Evolutionary conservation across 176 grass and related monocot species (phyloP).

Genomic region (Tillandsia fasciculata): DNA sequence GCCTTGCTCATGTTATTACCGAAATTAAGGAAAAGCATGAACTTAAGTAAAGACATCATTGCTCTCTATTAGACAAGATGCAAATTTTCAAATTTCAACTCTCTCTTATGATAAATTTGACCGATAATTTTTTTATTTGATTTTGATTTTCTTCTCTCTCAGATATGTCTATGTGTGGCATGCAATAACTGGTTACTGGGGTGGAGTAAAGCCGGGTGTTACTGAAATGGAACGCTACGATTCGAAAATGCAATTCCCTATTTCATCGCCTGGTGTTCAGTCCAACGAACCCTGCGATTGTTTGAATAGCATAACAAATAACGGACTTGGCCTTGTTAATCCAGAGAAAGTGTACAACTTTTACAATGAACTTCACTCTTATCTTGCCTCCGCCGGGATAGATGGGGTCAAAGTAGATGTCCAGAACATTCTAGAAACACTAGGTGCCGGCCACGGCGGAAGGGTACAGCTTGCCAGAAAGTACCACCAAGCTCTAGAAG

Average conservation of each 20-base stretch:
- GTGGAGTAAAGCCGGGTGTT: constrained; percentile 47
- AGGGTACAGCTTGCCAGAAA: constrained; percentile 64
- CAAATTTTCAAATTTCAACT: background rate
- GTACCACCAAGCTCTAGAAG: constrained; percentile 78
- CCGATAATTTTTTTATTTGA: background rate
- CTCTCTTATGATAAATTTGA: background rate
- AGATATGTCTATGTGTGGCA: constrained; percentile 87
- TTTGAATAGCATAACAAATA: constrained; percentile 46
- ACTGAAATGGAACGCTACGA: constrained; percentile 54
- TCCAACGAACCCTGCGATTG: constrained; percentile 41
- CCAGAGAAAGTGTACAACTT: constrained; percentile 62
- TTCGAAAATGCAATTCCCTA: constrained; percentile 54
- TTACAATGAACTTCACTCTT: constrained; percentile 75
- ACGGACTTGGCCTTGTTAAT: constrained; percentile 70
- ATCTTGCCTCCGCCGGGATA: constrained; percentile 55
- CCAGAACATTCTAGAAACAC: constrained; percentile 79
- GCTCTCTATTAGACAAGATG: background rate
- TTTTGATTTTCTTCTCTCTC: background rate
- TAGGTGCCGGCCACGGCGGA: constrained; percentile 62
- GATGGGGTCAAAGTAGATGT: constrained; percentile 87
- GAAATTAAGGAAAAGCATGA: constrained; percentile 66
- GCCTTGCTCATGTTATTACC: constrained; percentile 39
- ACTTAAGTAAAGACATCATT: constrained; percentile 46
- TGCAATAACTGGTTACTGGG: constrained; percentile 86
- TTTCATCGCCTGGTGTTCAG: constrained; percentile 50